Conservation (phyloP, 2,329 filamentous ascomycete genomes). For the Fusarium phyllophilum region DNA sequence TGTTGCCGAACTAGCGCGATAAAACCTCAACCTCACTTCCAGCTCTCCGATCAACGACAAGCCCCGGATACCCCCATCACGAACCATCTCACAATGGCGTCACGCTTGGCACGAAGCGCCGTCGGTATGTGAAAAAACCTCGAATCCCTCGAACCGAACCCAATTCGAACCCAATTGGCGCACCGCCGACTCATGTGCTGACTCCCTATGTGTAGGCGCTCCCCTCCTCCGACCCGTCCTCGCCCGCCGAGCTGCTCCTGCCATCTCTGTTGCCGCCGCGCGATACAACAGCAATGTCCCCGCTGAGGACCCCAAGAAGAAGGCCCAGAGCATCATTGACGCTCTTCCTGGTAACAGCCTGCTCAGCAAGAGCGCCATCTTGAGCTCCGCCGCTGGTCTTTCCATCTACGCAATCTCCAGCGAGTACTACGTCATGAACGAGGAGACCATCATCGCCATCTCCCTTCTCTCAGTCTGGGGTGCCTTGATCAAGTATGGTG, state of each 20-base stretch:
- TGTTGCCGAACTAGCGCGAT: slow-evolving; percentile 56
- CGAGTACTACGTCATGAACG: slow-evolving; percentile 99
- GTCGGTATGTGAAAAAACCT: slow-evolving; percentile 74
- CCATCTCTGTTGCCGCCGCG: slow-evolving; percentile 73
- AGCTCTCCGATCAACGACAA: slow-evolving; percentile 59
- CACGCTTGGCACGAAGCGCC: slow-evolving; percentile 94
- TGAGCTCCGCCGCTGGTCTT: slow-evolving; percentile 90
- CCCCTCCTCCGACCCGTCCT: slow-evolving; percentile 87
- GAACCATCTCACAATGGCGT: slow-evolving; percentile 87
- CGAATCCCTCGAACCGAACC: slow-evolving; percentile 14
- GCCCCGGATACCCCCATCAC: slow-evolving; percentile 62
- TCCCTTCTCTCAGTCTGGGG: slow-evolving; percentile 93
- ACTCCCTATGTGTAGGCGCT: slow-evolving; percentile 71
- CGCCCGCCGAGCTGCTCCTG: slow-evolving; percentile 78
- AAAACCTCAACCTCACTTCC: slow-evolving; percentile 63
- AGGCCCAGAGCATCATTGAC: slow-evolving; percentile 95
- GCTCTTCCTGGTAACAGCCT: slow-evolving; percentile 91
- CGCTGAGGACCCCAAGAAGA: slow-evolving; percentile 90
- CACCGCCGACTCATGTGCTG: slow-evolving; percentile 33
- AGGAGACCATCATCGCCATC: slow-evolving; percentile 95
- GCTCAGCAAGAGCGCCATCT: slow-evolving; percentile 95
- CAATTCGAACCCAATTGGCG: slow-evolving; percentile 45
- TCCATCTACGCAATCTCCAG: slow-evolving; percentile 97
- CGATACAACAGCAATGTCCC: slow-evolving; percentile 82
- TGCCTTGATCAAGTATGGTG: slow-evolving; percentile 91